These are phyloP conservation scores for Cyclaneusma minus DNA, from an alignment of 2,329 filamentous ascomycete genomes.

Conservation along the genomic window DNA sequence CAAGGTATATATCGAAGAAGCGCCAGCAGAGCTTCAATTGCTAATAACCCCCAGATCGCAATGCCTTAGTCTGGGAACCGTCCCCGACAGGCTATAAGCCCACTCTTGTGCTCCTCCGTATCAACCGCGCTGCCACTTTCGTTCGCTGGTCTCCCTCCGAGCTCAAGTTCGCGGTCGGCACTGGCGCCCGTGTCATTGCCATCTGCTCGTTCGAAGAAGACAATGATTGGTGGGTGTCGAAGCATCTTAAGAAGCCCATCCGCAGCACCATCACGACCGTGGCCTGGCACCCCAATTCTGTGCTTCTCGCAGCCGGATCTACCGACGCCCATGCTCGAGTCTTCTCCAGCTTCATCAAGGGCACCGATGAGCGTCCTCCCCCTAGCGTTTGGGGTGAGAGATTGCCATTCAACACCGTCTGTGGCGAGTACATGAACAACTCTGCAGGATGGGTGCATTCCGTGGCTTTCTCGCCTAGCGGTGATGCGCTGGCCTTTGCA, in stretches of 20 bases:
- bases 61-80: constrained; percentile 95
- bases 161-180: constrained; percentile 94
- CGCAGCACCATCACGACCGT: constrained; percentile 92
- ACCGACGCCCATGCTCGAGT: constrained; percentile 94
- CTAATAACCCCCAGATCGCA: constrained; percentile 51
- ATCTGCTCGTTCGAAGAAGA: constrained; percentile 98
- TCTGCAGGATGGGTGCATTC: constrained; percentile 95
- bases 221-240: constrained; percentile 99
- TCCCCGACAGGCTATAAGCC: constrained; percentile 90
- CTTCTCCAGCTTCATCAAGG: constrained; percentile 93
- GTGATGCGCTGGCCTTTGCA: constrained; percentile 84
- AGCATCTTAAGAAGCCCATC: constrained; percentile 98
- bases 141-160: constrained; percentile 96
- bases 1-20: constrained; percentile 45
- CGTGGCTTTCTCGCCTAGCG: constrained; percentile 82
- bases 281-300: constrained; percentile 94
- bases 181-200: constrained; percentile 86
- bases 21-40: constrained; percentile 4
- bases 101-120: constrained; percentile 88
- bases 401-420: constrained; percentile 95
- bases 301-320: constrained; percentile 86
- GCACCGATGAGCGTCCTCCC: constrained; percentile 72
- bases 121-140: constrained; percentile 91
- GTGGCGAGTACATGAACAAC: constrained; percentile 90
- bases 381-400: constrained; percentile 87